A percentile compares a stretch with the other conserved stretches of the same genome.
These are phyloP conservation scores for Ambrosiella xylebori DNA, from an alignment of 2,329 filamentous ascomycete genomes.

Conservation along the genomic window DNA sequence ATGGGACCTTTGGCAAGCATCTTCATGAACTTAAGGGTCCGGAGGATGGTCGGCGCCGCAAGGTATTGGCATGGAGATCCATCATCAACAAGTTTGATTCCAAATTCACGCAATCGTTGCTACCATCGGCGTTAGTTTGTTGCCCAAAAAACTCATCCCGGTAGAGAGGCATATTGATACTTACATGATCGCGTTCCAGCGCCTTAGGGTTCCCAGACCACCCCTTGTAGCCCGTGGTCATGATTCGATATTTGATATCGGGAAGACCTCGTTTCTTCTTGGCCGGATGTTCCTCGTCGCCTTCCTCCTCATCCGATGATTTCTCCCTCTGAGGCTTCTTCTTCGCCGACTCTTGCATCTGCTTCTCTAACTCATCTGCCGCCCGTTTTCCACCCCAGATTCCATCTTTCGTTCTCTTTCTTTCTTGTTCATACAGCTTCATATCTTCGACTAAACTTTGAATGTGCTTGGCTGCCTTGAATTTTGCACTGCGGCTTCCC, in stretches of 20 bases:
- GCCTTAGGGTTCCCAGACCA: constrained; percentile 54
- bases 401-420: constrained; percentile 47
- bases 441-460: constrained; percentile 71
- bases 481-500: constrained; percentile 73
- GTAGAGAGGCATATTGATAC: constrained; percentile 18
- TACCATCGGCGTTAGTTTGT: constrained; percentile 22
- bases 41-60: constrained; percentile 69
- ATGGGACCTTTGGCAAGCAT: constrained; percentile 66
- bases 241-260: constrained; percentile 43
- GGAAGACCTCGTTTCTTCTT: constrained; percentile 26
- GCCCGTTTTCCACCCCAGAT: constrained; percentile 48
- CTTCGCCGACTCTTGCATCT: constrained; percentile 16
- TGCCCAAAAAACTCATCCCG: not conserved
- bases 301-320: constrained; percentile 29
- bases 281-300: constrained; percentile 43
- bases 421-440: constrained; percentile 81
- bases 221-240: constrained; percentile 67
- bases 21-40: constrained; percentile 85
- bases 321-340: constrained; percentile 17
- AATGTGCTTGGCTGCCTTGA: constrained; percentile 59
- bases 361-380: constrained; percentile 39
- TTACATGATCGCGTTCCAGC: constrained; percentile 62
- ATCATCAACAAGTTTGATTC: constrained; percentile 65
- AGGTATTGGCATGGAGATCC: constrained; percentile 65
- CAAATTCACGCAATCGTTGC: constrained; percentile 67